Conservation (phyloP, 177 flowering plant species). For the Tripterygium wilfordii region DNA sequence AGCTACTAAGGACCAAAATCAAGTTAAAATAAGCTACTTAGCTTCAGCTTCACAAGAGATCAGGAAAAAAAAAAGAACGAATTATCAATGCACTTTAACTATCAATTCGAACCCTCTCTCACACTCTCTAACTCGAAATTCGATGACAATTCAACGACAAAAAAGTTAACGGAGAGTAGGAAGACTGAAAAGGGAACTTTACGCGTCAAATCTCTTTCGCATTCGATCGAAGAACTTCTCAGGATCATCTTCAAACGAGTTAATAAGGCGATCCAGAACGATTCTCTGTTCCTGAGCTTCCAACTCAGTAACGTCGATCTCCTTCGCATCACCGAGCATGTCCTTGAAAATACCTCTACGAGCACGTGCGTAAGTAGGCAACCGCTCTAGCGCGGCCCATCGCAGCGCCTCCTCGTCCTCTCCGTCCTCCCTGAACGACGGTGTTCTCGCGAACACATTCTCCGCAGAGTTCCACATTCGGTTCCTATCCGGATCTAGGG, state of each 20-base stretch:
- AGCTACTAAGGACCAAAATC: not conserved
- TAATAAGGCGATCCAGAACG: conserved; percentile 58
- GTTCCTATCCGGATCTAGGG: not conserved
- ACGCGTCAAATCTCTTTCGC: conserved; percentile 80
- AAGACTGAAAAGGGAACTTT: conserved; percentile 9
- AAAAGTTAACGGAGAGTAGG: not conserved
- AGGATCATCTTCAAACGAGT: conserved; percentile 51
- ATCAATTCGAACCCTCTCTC: not conserved
- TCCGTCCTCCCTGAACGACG: conserved; percentile 53
- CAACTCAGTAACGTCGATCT: conserved; percentile 50
- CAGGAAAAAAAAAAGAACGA: not conserved
- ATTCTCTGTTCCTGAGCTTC: conserved; percentile 51
- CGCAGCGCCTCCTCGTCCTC: conserved; percentile 83
- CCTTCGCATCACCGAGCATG: conserved; percentile 51
- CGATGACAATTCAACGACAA: not conserved
- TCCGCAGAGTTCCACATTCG: conserved; percentile 85
- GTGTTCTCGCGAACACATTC: conserved; percentile 51
- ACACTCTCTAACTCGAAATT: not conserved
- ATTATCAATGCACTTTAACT: not conserved
- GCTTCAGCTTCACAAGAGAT: not conserved
- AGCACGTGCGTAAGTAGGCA: conserved; percentile 73
- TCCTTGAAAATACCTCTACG: conserved; percentile 72
- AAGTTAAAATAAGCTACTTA: not conserved
- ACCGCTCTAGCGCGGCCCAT: conserved; percentile 93
- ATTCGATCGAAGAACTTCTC: conserved; percentile 59